Evolutionary conservation across 331 rosid species (phyloP).

Genomic region (Stylosanthes scabra): DNA sequence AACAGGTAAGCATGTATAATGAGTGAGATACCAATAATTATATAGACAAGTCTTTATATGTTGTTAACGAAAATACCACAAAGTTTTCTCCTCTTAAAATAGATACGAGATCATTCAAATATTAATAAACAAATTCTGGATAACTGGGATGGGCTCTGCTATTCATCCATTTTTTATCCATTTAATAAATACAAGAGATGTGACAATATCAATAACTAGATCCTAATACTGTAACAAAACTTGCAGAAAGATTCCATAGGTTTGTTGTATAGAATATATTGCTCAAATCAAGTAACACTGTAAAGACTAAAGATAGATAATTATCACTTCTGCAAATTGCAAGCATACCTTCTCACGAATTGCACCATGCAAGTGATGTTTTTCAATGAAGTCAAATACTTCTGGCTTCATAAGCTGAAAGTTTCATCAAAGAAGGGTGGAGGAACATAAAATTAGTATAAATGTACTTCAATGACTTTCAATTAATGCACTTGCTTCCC

Average conservation of each 20-base stretch:
- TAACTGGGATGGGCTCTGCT: too few relatives aligned
- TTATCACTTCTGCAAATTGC: neutral
- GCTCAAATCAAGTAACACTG: neutral
- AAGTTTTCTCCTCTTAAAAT: neutral
- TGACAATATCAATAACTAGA: constrained; percentile 9
- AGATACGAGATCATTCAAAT: neutral
- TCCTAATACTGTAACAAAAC: constrained; percentile 2
- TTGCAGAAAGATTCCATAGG: constrained; percentile 10
- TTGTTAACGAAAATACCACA: neutral
- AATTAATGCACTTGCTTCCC: constrained; percentile 15
- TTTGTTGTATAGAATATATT: neutral
- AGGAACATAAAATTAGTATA: neutral
- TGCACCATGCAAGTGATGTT: constrained; percentile 70
- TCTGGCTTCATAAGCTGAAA: constrained; percentile 84
- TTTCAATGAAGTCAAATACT: constrained; percentile 85
- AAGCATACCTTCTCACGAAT: constrained; percentile 81
- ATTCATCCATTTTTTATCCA: neutral
- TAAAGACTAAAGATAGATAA: constrained; percentile 9
- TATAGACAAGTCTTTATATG: constrained; percentile 1
- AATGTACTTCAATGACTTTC: constrained; percentile 12
- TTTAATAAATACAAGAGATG: constrained; percentile 12
- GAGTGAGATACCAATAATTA: constrained; percentile 4
- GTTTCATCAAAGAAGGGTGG: constrained; percentile 19
- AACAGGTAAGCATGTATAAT: constrained; percentile 33
- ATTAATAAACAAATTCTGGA: neutral